These are phyloP conservation scores for Boletus semigastroideus DNA, from an alignment of 1,284 basidiomycete species.

Conservation along the genomic window DNA sequence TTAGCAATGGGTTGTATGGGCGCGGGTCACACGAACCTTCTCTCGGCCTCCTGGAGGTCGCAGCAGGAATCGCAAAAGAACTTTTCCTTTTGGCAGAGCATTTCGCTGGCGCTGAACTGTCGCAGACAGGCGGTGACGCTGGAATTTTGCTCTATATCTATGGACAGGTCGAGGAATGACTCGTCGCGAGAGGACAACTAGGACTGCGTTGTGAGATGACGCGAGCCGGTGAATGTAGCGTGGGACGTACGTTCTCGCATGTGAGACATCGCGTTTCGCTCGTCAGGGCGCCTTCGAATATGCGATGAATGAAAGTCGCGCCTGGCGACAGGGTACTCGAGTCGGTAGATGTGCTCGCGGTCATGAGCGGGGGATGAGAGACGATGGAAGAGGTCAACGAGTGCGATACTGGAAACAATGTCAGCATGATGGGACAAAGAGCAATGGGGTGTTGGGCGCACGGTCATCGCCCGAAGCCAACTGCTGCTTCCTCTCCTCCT, in stretches of 20 bases:
- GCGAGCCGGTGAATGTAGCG: not conserved
- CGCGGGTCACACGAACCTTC: slow-evolving; percentile 57
- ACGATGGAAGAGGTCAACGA: slow-evolving; percentile 55
- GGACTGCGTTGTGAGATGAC: slow-evolving; percentile 10
- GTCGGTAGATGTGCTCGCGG: slow-evolving; percentile 39
- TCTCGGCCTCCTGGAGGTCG: slow-evolving; percentile 96
- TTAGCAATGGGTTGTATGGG: slow-evolving; percentile 10
- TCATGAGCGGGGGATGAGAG: slow-evolving; percentile 38
- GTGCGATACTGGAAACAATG: slow-evolving; percentile 45
- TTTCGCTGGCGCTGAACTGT: slow-evolving; percentile 96
- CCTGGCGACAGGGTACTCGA: slow-evolving; percentile 44
- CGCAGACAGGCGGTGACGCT: slow-evolving; percentile 94
- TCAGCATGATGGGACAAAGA: slow-evolving; percentile 4
- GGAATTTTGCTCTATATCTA: slow-evolving; percentile 97
- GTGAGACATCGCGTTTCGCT: slow-evolving; percentile 97
- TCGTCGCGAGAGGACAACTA: slow-evolving; percentile 96
- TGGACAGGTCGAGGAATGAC: slow-evolving; percentile 93
- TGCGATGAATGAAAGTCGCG: slow-evolving; percentile 84
- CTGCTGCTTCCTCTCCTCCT: slow-evolving; percentile 58
- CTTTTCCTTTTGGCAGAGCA: slow-evolving; percentile 97
- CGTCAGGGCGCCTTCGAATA: slow-evolving; percentile 92
- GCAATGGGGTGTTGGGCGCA: slow-evolving; percentile 8
- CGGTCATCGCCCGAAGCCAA: slow-evolving; percentile 38
- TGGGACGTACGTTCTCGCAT: slow-evolving; percentile 80
- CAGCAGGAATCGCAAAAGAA: slow-evolving; percentile 98